A percentile compares a stretch with the other conserved stretches of the same genome.
Conservation (phyloP, 331 rosid species). For the Quercus lobata region DNA sequence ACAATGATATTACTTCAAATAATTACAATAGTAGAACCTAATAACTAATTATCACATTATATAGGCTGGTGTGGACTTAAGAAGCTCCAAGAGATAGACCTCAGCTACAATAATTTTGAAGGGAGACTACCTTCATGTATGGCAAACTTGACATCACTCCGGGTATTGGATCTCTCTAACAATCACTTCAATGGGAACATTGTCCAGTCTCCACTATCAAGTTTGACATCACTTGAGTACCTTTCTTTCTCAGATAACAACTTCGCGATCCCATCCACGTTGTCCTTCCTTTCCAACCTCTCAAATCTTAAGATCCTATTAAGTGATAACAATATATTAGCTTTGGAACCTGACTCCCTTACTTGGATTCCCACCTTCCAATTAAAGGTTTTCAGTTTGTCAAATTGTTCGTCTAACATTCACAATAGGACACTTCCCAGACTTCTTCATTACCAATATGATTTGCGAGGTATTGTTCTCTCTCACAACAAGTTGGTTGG, state of each 20-base stretch:
- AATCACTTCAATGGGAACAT: conserved; percentile 3
- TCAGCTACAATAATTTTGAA: background rate
- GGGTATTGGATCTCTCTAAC: background rate
- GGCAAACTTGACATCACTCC: conserved; percentile 4
- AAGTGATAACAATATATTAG: background rate
- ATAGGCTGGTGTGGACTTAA: conserved; percentile 5
- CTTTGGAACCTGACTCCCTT: conserved; percentile 10
- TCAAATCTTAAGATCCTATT: conserved; percentile 1
- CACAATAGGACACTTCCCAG: background rate
- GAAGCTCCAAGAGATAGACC: conserved; percentile 6
- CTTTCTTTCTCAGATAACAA: background rate
- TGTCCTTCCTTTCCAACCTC: background rate
- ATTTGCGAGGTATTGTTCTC: background rate
- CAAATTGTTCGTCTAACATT: background rate
- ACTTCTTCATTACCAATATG: background rate
- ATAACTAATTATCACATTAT: too few species aligned
- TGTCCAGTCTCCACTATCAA: background rate
- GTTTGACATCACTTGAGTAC: background rate
- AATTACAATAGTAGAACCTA: too few species aligned
- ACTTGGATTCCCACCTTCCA: background rate
- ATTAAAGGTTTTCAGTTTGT: background rate
- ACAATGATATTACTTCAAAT: too few species aligned
- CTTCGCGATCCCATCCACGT: background rate
- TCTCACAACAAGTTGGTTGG: background rate
- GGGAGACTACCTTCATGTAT: conserved; percentile 1